Conservation (phyloP, 2,329 filamentous ascomycete genomes). For the Trichophyton rubrum region DNA sequence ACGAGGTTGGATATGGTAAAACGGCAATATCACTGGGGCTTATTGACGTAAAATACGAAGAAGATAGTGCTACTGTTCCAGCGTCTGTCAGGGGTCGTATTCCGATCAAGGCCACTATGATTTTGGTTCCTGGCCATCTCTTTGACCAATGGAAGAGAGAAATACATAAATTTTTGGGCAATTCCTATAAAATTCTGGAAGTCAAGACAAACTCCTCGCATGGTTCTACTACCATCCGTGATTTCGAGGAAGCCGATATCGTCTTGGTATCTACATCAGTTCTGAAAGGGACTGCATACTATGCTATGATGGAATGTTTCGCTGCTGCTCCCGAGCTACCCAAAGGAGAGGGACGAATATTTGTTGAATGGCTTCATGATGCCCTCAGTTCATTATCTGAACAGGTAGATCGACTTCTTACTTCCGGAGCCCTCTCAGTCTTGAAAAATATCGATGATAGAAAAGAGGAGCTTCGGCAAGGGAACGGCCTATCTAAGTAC, state of each 20-base stretch:
- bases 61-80: constrained; percentile 11
- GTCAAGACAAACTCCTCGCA: constrained; percentile 33
- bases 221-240: constrained; percentile 28
- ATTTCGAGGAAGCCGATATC: constrained; percentile 41
- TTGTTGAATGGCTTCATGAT: constrained; percentile 42
- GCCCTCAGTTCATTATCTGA: constrained; percentile 31
- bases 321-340: constrained; percentile 36
- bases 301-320: constrained; percentile 38
- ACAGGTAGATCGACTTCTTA: constrained; percentile 29
- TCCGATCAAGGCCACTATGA: constrained; percentile 44
- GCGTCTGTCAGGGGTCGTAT: constrained; percentile 21
- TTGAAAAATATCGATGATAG: constrained; percentile 20
- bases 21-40: constrained; percentile 49
- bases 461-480: constrained; percentile 24
- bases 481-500: constrained; percentile 28
- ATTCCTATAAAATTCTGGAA: constrained; percentile 33
- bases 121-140: constrained; percentile 46
- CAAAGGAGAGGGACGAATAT: constrained; percentile 34
- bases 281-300: constrained; percentile 38
- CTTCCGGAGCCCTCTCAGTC: constrained; percentile 22
- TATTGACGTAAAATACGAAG: constrained; percentile 36
- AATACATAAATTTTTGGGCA: constrained; percentile 38
- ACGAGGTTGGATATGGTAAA: constrained; percentile 56
- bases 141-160: constrained; percentile 48
- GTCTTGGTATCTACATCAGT: constrained; percentile 44